Base-by-base conservation (phyloP, 2,329 filamentous ascomycete genomes). In the Apiospora aurea region DNA sequence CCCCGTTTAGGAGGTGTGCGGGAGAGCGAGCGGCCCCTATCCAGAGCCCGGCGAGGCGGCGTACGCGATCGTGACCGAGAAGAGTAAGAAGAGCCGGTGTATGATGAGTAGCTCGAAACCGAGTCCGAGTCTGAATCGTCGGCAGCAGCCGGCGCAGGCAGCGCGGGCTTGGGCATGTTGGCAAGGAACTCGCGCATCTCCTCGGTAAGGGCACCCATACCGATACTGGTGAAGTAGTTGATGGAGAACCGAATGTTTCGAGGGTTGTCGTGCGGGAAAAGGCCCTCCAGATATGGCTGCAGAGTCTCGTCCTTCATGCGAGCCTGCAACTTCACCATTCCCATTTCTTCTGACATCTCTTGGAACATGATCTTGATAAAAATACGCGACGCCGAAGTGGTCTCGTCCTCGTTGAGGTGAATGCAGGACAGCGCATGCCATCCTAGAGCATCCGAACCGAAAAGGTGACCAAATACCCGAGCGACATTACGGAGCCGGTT, bases 161-260 rank as follows among this genome's bases (percentile, higher is more conserved):
- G 85, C 1, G 93, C 88, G 2, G 95, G 95, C 80, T 97, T 96
- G 16, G 95, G 95, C 82, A 97, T 90, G 79, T 95, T 97, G 81
- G 95, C 93, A 71, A 99, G 87, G 80, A 92, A 91, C 78, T 97
- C 94, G 81, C 96, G 92, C 94, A 98, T 97, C 76, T 95, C 93
- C 80, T 99, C 96, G 1, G 96, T 99, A 74, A 99, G 88, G 34
- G 90, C 91, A 80, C 96, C 96, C 93, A 99, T 97, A 72, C 95
- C 95, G 78, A 99, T 97, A 78, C 95, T 96, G 13, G 96, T 99
- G 82, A 99, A 98, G 87, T 98, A 99, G 84, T 99, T 99, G 91
- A 99, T 97, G 69, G 95, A 94, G 86, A 99, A 99, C 70, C 96
- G 91, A 51, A 95, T 95, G 82, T 98, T 96, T 79, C 94, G 92